Evolutionary conservation across 2,329 filamentous ascomycete species (phyloP), one percentile per base, ranked within the genome.

Genomic region (Anthostomella pinea): DNA sequence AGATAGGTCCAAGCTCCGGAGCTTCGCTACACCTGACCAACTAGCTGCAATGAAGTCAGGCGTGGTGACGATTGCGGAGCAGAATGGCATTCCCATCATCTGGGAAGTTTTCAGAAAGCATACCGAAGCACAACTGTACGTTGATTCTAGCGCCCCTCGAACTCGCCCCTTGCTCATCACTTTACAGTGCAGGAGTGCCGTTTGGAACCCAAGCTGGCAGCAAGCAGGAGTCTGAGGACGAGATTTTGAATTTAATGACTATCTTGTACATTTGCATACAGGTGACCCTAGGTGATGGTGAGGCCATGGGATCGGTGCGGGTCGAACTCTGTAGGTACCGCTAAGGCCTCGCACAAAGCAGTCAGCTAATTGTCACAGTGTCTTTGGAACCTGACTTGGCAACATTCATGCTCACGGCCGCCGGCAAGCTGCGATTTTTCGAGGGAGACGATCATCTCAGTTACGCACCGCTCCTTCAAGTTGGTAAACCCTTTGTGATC

Each of bases 331-430:
- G 72, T 76, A 65, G 62, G 72, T 68, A 22, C 39, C 41, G 29
- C 21, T 11, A 15, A 10, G 21, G 13, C 8, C 21, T 7, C 8
- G 21, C 18, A 23, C 32, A 10, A 13, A 11, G 8, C 7, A 17
- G 14, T 29, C 11, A 14, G 33, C 54, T 63, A 48, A 59, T 18
- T 39, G 17, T 40, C 50, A 13, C 33, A 75, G 75, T 77, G 42
- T 67, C 67, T 8, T 62, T 87, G 33, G 69, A 80, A 16, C 87
- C 87, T 1, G 77, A 77, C 35, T 63, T 95, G 30, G 72, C 90
- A 13, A 75, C 85, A 30, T 83, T 83, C 38, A 73, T 95, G 59
- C 76, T 90, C 19, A 78, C 83, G 30, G 75, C 79, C 14, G 79
- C 80, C 20, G 77, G 81, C 4, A 82, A 78, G 51, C 63, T 87